phyloP scores from a whole-genome alignment of 768 basidiomycete genomes.

The Pisolithus tinctorius region DNA sequence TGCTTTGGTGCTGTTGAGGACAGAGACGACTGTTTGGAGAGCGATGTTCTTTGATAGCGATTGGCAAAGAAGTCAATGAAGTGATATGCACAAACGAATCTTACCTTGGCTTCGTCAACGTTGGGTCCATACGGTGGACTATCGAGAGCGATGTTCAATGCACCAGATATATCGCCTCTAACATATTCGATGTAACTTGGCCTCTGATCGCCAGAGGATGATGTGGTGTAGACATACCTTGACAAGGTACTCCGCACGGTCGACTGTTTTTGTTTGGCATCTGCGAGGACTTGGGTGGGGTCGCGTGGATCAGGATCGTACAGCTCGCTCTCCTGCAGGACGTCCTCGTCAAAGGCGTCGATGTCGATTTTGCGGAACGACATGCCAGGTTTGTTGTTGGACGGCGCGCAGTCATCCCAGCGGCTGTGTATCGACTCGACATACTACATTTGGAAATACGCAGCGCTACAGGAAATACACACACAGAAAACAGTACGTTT shows the following conservation, averaged over 20 bases:
- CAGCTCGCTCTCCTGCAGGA: constrained; percentile 75
- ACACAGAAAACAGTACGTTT: neutral
- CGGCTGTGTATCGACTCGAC: neutral
- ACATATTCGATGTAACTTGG: too few species aligned
- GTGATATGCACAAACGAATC: constrained; percentile 3
- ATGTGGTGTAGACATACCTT: constrained; percentile 43
- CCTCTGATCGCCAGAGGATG: neutral
- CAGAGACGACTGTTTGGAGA: constrained; percentile 73
- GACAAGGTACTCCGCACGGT: constrained; percentile 69
- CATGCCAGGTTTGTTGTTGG: constrained; percentile 16
- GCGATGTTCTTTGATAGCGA: constrained; percentile 55
- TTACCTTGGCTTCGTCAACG: constrained; percentile 87
- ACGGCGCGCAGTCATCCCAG: too few species aligned
- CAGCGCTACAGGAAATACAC: too few species aligned
- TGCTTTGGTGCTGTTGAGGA: constrained; percentile 91
- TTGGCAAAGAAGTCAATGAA: too few species aligned
- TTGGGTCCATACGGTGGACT: constrained; percentile 84
- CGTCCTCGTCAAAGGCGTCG: constrained; percentile 90
- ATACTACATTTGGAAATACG: neutral
- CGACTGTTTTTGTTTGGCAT: constrained; percentile 67
- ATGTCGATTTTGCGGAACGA: constrained; percentile 93
- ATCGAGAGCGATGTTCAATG: constrained; percentile 64
- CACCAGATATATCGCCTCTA: constrained; percentile 74
- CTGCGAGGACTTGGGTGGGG: constrained; percentile 63
- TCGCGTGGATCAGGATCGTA: constrained; percentile 82